phyloP scores from a whole-genome alignment of 2,329 filamentous ascomycete genomes.

The Fusarium pseudoanthophilum region DNA sequence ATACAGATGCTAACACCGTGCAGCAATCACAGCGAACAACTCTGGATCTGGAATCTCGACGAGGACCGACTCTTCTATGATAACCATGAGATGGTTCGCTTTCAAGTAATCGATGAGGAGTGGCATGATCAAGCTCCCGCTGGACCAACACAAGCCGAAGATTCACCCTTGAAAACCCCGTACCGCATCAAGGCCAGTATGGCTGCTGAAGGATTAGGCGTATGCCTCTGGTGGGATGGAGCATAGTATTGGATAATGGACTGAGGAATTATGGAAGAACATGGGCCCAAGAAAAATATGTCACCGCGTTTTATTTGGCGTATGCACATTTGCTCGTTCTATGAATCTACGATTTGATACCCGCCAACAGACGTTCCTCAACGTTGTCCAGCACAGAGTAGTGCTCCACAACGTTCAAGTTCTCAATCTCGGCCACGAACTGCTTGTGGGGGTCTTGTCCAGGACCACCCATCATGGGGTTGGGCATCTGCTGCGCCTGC shows the following conservation, averaged over 20 bases:
- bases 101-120: slow-evolving; percentile 85
- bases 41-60: slow-evolving; percentile 87
- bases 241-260: slow-evolving; percentile 32
- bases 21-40: slow-evolving; percentile 78
- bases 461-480: slow-evolving; percentile 83
- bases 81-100: slow-evolving; percentile 86
- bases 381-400: slow-evolving; percentile 90
- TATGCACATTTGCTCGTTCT: slow-evolving; percentile 43
- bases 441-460: slow-evolving; percentile 96
- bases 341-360: slow-evolving; percentile 55
- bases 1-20: slow-evolving; percentile 17
- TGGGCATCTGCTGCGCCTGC: slow-evolving; percentile 67
- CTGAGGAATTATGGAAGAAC: slow-evolving; percentile 7
- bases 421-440: slow-evolving; percentile 92
- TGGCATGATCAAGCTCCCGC: slow-evolving; percentile 90
- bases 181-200: slow-evolving; percentile 76
- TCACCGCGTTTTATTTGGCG: slow-evolving; percentile 40
- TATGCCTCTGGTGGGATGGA: slow-evolving; percentile 72
- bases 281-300: slow-evolving; percentile 19
- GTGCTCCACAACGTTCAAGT: slow-evolving; percentile 93
- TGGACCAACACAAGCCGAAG: slow-evolving; percentile 71
- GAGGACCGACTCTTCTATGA: slow-evolving; percentile 85
- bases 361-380: slow-evolving; percentile 81
- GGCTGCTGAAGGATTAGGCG: slow-evolving; percentile 70
- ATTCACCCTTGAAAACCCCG: slow-evolving; percentile 71